Evolutionary conservation across 2,329 filamentous ascomycete genomes (phyloP).

Genomic region (Lasiodiplodia sp.): DNA sequence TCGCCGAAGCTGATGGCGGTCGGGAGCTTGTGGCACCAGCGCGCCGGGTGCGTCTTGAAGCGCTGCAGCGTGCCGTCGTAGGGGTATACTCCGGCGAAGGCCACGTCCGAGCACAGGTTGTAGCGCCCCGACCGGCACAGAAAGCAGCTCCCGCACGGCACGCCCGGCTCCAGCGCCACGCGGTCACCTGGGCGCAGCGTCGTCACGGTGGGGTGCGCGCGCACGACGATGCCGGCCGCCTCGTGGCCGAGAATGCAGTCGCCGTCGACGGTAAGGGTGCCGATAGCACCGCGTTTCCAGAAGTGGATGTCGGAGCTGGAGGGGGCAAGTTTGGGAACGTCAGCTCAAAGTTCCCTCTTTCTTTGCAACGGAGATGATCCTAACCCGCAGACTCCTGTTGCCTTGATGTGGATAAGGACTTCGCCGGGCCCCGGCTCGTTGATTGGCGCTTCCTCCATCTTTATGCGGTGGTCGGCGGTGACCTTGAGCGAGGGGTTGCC

Average conservation of each 20-base stretch:
- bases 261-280: constrained; percentile 66
- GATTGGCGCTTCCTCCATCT: constrained; percentile 64
- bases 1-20: constrained; percentile 64
- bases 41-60: constrained; percentile 68
- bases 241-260: constrained; percentile 73
- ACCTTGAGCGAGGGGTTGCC: constrained; percentile 66
- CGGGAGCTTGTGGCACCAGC: constrained; percentile 60
- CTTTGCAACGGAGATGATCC: constrained; percentile 23
- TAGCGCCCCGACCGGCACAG: constrained; percentile 67
- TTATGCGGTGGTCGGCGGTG: constrained; percentile 66
- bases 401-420: constrained; percentile 67
- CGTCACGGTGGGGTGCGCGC: constrained; percentile 63
- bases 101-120: constrained; percentile 69
- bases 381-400: constrained; percentile 70
- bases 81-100: constrained; percentile 68
- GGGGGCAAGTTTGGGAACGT: not conserved
- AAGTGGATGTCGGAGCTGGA: constrained; percentile 71
- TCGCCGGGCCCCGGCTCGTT: constrained; percentile 61
- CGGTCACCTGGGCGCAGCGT: constrained; percentile 64
- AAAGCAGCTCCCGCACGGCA: constrained; percentile 68
- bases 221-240: constrained; percentile 66
- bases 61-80: constrained; percentile 67
- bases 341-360: not conserved
- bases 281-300: constrained; percentile 71
- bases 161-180: constrained; percentile 71